A percentile compares a stretch with the other conserved stretches of the same genome.
phyloP scores from a whole-genome alignment of 805 yeast genomes.

The Lipomyces sp. region DNA sequence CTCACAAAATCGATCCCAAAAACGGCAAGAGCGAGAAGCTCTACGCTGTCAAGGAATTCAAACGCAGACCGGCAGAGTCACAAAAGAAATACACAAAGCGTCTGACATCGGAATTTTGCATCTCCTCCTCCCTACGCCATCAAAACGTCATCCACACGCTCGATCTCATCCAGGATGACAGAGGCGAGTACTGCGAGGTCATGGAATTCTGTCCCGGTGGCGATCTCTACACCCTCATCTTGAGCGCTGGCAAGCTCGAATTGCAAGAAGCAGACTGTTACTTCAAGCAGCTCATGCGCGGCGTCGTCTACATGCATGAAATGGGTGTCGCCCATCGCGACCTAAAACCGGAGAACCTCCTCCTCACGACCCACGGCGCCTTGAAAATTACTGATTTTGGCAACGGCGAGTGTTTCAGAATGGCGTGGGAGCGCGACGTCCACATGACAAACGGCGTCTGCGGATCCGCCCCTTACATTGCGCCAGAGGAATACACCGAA shows the following conservation, averaged over 20 bases:
- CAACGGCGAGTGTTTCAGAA: slow-evolving; percentile 85
- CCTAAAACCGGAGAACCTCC: slow-evolving; percentile 83
- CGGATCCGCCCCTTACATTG: slow-evolving; percentile 89
- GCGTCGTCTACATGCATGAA: slow-evolving; percentile 81
- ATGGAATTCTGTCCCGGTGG: slow-evolving; percentile 97
- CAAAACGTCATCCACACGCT: slow-evolving; percentile 76
- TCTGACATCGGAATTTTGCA: slow-evolving; percentile 87
- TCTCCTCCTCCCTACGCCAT: slow-evolving; percentile 75
- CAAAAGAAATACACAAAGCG: slow-evolving; percentile 66
- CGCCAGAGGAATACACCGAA: slow-evolving; percentile 79
- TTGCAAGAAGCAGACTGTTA: slow-evolving; percentile 83
- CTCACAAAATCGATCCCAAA: slow-evolving; percentile 62
- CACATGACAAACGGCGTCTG: slow-evolving; percentile 74
- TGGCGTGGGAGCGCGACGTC: slow-evolving; percentile 82
- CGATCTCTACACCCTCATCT: slow-evolving; percentile 67
- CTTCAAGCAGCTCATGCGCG: slow-evolving; percentile 82
- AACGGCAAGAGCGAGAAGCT: slow-evolving; percentile 52
- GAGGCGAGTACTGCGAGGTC: slow-evolving; percentile 79
- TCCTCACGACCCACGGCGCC: slow-evolving; percentile 68
- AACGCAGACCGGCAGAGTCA: slow-evolving; percentile 63
- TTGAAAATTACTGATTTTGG: slow-evolving; percentile 85
- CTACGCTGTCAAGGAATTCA: slow-evolving; percentile 79
- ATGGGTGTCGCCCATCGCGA: slow-evolving; percentile 96
- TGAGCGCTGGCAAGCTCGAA: slow-evolving; percentile 58
- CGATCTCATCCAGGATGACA: slow-evolving; percentile 76